Evolutionary conservation across 768 basidiomycete genomes (phyloP), one percentile per base, ranked within the genome.

Genomic region (Leccinum broughii): DNA sequence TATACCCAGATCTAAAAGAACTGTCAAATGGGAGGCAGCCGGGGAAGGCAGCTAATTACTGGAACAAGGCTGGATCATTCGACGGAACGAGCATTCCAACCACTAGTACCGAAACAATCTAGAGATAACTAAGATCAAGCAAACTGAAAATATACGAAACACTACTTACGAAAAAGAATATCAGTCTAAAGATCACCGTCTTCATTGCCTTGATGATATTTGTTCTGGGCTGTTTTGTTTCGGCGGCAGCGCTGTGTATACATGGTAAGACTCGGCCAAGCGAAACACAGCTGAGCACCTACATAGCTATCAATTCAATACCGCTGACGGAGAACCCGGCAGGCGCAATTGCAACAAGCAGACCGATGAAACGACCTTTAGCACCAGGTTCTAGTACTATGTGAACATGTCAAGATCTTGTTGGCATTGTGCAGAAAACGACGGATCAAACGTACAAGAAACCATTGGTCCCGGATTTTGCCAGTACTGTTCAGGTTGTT

Each of bases 61-160:
- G 69, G 46, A 88, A 78, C 46, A 92, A 76, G 11, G 73, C 68
- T 0, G 72, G 68, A 69, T 93, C 85, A 66, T 86, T 77, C 64
- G 81, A 89, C 1, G 89, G 83, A 49, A 95, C 89, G 44, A 93
- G 79, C 86, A 94, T 85, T 60, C 91, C 90, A 41, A 88, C 82
- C 60, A 88, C 77, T 60, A 89, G 73, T 13, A 67, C 68, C 1
- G 66, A 64, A 48, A 24, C 3, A 49, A 70, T 63, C 68, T 70
- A 56, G 22, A 28, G 24, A 62, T 17, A n/a, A 53, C 9, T 13
- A 35, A 14, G 20, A 54, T 61, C 20, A 62, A 22, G 17, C 24
- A 50, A n/a, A 17, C 41, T 10, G 24, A 14, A 9, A 26, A 30
- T 20, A 5, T 1, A 20, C 3, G 9, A 39, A 4, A 26, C 9